Conservation (phyloP, 495 filamentous ascomycete species). For the Echria macrotheca region DNA sequence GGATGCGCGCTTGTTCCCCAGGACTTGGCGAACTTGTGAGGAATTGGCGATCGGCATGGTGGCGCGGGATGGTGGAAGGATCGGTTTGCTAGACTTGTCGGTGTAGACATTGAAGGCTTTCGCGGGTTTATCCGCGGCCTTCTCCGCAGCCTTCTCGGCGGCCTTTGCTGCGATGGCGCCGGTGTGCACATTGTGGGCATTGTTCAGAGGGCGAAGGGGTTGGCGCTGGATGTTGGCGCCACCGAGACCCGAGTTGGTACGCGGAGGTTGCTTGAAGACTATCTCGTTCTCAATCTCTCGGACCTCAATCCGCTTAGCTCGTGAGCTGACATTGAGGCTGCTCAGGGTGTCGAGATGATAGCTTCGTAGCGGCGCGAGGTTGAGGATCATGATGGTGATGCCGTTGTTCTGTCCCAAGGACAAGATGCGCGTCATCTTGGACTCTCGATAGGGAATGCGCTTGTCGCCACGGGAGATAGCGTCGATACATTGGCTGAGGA, state of each 20-base stretch:
- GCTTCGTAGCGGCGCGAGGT: slow-evolving; percentile 76
- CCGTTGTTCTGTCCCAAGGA: slow-evolving; percentile 94
- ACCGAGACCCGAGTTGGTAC: slow-evolving; percentile 42
- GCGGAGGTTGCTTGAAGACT: slow-evolving; percentile 66
- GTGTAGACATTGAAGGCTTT: slow-evolving; percentile 82
- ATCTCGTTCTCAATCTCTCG: slow-evolving; percentile 91
- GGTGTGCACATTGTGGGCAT: slow-evolving; percentile 55
- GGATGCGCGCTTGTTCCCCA: slow-evolving; percentile 41
- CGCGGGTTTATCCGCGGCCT: slow-evolving; percentile 59
- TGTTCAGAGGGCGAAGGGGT: slow-evolving; percentile 68
- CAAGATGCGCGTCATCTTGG: slow-evolving; percentile 95
- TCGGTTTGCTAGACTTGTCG: slow-evolving; percentile 52
- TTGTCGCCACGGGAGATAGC: slow-evolving; percentile 67
- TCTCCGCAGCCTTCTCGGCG: slow-evolving; percentile 41
- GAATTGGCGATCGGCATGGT: slow-evolving; percentile 26
- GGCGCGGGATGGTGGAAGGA: slow-evolving; percentile 20
- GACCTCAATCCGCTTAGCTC: slow-evolving; percentile 95
- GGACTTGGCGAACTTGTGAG: slow-evolving; percentile 31
- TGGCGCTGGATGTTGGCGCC: slow-evolving; percentile 56
- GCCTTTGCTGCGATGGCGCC: slow-evolving; percentile 36
- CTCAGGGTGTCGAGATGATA: slow-evolving; percentile 93
- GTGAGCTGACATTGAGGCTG: slow-evolving; percentile 89
- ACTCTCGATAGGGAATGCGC: slow-evolving; percentile 88
- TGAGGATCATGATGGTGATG: slow-evolving; percentile 93
- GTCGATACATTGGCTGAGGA: slow-evolving; percentile 92